Evolutionary conservation across 2,329 filamentous ascomycete genomes (phyloP).

Genomic region (Cadophora gregata): DNA sequence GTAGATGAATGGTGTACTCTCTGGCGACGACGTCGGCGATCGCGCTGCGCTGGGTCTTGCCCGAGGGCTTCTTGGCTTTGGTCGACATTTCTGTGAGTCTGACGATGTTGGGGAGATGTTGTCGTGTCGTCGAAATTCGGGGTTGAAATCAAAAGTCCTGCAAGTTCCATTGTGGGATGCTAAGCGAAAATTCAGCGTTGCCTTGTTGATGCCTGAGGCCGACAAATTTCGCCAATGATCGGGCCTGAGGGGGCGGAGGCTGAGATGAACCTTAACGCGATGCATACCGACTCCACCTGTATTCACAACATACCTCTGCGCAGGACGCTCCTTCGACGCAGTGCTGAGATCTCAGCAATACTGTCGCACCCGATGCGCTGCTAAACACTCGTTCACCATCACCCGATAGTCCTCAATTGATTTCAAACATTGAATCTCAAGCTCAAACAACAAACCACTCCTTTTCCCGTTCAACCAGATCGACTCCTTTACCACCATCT

Average conservation of each 20-base stretch:
- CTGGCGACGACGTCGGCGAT: slow-evolving; percentile 98
- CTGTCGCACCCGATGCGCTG: slow-evolving; percentile 6
- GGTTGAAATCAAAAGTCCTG: slow-evolving; percentile 25
- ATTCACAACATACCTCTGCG: slow-evolving; percentile 8
- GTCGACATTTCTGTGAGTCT: slow-evolving; percentile 68
- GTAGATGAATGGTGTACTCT: slow-evolving; percentile 99
- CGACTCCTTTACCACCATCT: slow-evolving; percentile 5
- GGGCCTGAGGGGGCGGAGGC: background rate
- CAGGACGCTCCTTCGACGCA: background rate
- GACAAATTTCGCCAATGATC: background rate
- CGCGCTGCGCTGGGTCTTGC: slow-evolving; percentile 83
- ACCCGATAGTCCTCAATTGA: background rate
- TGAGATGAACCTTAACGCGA: too few relatives aligned
- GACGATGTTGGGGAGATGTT: slow-evolving; percentile 37
- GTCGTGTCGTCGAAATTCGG: slow-evolving; percentile 25
- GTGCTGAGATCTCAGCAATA: background rate
- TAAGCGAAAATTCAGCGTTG: background rate
- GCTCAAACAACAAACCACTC: slow-evolving; percentile 16
- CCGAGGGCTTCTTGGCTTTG: slow-evolving; percentile 69
- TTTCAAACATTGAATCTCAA: slow-evolving; percentile 4
- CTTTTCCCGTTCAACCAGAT: background rate
- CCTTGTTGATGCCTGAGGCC: background rate
- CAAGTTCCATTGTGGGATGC: slow-evolving; percentile 31
- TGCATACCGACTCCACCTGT: background rate
- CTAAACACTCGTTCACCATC: slow-evolving; percentile 11